Percentiles rank a stretch among this genome's conserved stretches.
These are phyloP conservation scores for Euphorbia pulcherrima DNA, from an alignment of 345 rosid genomes.

Conservation along the genomic window DNA sequence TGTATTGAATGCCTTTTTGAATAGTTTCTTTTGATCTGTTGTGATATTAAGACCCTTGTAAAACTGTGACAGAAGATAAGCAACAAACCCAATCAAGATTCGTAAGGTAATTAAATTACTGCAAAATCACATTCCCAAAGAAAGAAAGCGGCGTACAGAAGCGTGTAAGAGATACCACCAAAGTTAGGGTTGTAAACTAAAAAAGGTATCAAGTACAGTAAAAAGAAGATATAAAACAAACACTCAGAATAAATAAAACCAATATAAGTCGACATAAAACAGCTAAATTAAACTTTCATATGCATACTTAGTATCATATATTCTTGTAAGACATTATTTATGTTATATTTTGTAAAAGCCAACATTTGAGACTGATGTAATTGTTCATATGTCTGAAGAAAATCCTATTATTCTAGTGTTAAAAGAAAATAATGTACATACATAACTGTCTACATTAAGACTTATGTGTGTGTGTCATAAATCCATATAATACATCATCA, in stretches of 20 bases:
- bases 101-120: background rate
- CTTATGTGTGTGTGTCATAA: background rate
- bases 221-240: background rate
- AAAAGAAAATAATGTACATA: background rate
- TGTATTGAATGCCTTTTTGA: constrained; percentile 69
- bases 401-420: background rate
- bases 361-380: background rate
- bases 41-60: constrained; percentile 71
- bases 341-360: background rate
- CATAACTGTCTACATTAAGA: background rate
- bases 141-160: background rate
- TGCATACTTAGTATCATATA: background rate
- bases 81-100: background rate
- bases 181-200: background rate
- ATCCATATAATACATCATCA: no score
- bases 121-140: background rate
- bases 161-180: background rate
- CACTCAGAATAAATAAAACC: background rate
- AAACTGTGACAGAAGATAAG: constrained; percentile 51
- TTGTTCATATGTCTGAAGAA: background rate
- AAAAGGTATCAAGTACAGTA: background rate
- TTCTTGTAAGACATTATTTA: background rate
- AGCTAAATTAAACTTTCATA: background rate
- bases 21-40: constrained; percentile 78
- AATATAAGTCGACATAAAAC: background rate